Percentiles rank a stretch among this genome's conserved stretches.
Conservation (phyloP, 805 yeast species). For the Hanseniaspora valbyensis region DNA sequence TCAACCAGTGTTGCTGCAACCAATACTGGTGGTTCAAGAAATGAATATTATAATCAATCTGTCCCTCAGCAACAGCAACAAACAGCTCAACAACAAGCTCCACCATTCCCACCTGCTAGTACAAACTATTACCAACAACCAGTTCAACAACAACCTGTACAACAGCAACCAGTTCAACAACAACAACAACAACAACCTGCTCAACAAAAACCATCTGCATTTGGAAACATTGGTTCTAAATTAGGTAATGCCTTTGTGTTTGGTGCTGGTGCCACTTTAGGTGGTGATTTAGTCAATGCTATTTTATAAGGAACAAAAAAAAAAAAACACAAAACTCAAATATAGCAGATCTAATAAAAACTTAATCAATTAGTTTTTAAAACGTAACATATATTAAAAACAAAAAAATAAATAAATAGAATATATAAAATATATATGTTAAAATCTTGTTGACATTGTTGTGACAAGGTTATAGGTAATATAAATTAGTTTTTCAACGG, state of each 20-base stretch:
- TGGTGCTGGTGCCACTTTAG: conserved; percentile 94
- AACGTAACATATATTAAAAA: too few relatives aligned
- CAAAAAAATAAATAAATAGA: too few relatives aligned
- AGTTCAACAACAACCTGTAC: conserved; percentile 17
- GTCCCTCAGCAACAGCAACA: conserved; percentile 31
- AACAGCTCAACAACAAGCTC: conserved; percentile 28
- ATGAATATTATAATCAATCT: conserved; percentile 23
- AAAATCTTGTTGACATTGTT: too few relatives aligned
- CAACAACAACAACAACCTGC: conserved; percentile 26
- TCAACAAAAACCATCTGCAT: conserved; percentile 26
- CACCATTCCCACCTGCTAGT: conserved; percentile 17
- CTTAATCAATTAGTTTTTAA: too few relatives aligned
- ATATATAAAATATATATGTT: too few relatives aligned
- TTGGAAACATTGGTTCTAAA: conserved; percentile 59
- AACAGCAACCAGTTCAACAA: conserved; percentile 28
- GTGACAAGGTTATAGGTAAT: not conserved
- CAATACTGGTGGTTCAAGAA: conserved; percentile 16
- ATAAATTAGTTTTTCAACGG: not conserved
- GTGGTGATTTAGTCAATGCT: conserved; percentile 67
- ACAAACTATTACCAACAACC: conserved; percentile 25
- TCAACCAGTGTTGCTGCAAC: not conserved
- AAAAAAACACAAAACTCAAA: too few relatives aligned
- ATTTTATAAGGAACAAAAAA: conserved; percentile 38
- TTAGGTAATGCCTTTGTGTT: conserved; percentile 87
- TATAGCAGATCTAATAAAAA: too few relatives aligned